Evolutionary conservation across 2,329 filamentous ascomycete species (phyloP), one percentile per base, ranked within the genome.

Genomic region (Cladosporium sp.): DNA sequence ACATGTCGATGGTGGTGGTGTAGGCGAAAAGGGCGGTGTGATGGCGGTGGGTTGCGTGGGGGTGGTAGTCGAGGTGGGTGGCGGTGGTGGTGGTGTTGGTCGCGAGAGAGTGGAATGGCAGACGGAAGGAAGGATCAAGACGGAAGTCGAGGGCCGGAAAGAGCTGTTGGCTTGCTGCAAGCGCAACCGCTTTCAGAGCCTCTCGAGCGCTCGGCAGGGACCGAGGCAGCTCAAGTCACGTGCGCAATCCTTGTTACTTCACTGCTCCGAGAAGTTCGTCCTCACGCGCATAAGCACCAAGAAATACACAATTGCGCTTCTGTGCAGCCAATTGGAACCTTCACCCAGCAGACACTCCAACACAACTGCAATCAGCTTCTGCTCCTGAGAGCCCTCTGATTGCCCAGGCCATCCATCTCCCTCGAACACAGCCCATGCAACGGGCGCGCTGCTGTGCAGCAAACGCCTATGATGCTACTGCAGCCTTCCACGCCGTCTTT

Each of bases 1-100:
- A 97, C 93, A 97, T 97, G 78, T 57, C n/a, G 37, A 18, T 44
- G 37, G 23, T 52, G 49, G 26, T 52, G 49, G 26, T 26, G 49
- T 18, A 28, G 26, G 64, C 37, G 37, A 44, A 10, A 44, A 7
- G 37, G 16, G 33, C 46, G 26, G 28, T 49, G 37, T 49, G 52
- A 16, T 14, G 21, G 28, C 26, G 50, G 18, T n/a, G 50, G 18
- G 62, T 35, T 14, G 35, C 21, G 37, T 52, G 52, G 21, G 29
- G 10, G 33, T 14, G 33, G 33, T 14, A 16, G 52, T 31, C 5
- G 16, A 5, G 49, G 21, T 62, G 44, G 31, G 14, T 3, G 40
- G 7, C 23, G 16, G 28, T 28, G 49, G 49, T 28, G 49, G 49
- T 58, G 56, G 35, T 53, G 50, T 11, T 53, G 50, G 50, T 53